phyloP scores from a whole-genome alignment of 495 filamentous ascomycete genomes.

The Hypomontagnella submonticulosa region DNA sequence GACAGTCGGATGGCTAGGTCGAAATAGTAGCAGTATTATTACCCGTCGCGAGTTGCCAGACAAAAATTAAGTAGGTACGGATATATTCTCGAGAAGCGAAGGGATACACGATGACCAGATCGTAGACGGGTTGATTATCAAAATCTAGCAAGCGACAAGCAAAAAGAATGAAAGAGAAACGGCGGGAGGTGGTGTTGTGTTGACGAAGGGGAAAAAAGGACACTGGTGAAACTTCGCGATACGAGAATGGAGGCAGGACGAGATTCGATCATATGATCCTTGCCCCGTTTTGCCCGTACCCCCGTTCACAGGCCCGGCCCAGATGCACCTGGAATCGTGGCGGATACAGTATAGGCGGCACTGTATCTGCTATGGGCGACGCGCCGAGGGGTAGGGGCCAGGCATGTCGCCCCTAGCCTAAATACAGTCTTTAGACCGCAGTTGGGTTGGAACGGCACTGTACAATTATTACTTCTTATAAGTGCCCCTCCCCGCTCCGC shows the following conservation, averaged over 20 bases:
- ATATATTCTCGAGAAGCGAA: conserved; percentile 8
- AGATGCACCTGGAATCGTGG: not conserved
- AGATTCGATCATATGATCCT: conserved; percentile 30
- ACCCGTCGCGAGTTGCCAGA: no score
- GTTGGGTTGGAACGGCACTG: conserved; percentile 7
- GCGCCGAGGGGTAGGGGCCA: conserved; percentile 12
- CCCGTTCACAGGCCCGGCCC: conserved; percentile 4
- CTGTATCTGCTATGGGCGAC: conserved; percentile 12
- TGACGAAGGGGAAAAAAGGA: conserved; percentile 12
- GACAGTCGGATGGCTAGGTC: not conserved
- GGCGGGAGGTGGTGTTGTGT: not conserved
- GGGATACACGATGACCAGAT: conserved; percentile 40
- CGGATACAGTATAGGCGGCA: conserved; percentile 25
- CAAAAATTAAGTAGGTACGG: no score
- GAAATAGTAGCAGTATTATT: no score
- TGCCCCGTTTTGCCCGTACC: conserved; percentile 5
- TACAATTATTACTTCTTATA: conserved; percentile 5
- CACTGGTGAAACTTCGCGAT: conserved; percentile 24
- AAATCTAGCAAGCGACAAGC: conserved; percentile 10
- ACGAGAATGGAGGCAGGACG: conserved; percentile 12
- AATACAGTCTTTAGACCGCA: conserved; percentile 11
- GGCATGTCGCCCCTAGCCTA: not conserved
- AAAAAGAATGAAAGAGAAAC: not conserved
- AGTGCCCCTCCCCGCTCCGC: conserved; percentile 7
- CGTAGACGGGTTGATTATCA: conserved; percentile 16